Conservation (phyloP, 768 basidiomycete species). For the Phallus indusiatus region DNA sequence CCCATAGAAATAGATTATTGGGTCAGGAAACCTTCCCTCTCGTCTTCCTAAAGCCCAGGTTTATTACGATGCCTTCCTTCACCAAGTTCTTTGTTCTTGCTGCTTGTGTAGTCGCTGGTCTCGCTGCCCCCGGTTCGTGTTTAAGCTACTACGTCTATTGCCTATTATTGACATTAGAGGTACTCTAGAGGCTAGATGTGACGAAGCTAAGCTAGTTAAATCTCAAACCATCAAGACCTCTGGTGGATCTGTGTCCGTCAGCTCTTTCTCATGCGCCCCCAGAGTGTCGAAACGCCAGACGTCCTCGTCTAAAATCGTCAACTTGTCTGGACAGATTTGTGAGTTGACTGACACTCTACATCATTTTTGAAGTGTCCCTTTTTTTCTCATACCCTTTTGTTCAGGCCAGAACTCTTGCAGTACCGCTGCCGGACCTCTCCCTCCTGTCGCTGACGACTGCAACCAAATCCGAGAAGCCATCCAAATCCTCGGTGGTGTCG, state of each 20-base stretch:
- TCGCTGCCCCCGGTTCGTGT: not conserved
- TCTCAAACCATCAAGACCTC: not conserved
- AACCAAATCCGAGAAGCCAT: not conserved
- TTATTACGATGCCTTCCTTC: slow-evolving; percentile 2
- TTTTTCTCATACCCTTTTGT: not conserved
- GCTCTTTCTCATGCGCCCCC: not conserved
- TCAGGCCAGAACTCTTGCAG: not conserved
- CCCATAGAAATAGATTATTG: not conserved
- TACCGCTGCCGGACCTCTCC: not conserved
- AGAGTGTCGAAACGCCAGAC: not conserved
- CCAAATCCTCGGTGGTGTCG: not conserved
- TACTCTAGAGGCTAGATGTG: not conserved
- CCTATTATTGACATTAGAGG: not conserved
- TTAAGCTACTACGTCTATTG: not conserved
- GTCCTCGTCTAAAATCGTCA: not conserved
- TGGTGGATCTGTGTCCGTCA: not conserved
- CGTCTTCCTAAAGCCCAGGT: not conserved
- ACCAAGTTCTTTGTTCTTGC: slow-evolving; percentile 1
- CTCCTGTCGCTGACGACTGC: not conserved
- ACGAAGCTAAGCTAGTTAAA: not conserved
- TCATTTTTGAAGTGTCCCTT: not conserved
- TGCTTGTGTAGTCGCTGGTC: not conserved
- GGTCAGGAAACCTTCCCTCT: not conserved
- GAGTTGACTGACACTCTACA: not conserved
- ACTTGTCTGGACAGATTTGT: not conserved